Conservation (phyloP, 1,284 basidiomycete species). For the Entoloma clypeatum region DNA sequence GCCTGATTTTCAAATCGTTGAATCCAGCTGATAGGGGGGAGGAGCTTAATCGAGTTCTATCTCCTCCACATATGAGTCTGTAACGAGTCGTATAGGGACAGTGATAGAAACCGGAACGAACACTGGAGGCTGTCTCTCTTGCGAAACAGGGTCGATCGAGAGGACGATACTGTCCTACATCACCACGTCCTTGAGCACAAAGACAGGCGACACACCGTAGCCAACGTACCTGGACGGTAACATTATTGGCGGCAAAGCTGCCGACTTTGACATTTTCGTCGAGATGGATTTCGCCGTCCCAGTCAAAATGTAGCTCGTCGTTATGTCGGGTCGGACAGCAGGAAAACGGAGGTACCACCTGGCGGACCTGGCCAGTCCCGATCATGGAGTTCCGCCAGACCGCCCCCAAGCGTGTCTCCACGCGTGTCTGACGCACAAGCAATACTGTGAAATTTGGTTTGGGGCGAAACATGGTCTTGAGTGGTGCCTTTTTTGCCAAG, state of each 20-base stretch:
- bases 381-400: conserved; percentile 34
- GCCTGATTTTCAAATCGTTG: no score
- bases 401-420: conserved; percentile 29
- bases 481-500: conserved; percentile 1
- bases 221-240: conserved; percentile 38
- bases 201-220: conserved; percentile 6
- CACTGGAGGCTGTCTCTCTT: conserved; percentile 26
- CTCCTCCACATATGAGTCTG: conserved; percentile 43
- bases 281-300: conserved; percentile 43
- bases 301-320: conserved; percentile 35
- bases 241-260: conserved; percentile 36
- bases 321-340: conserved; percentile 16
- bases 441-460: conserved; percentile 37
- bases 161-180: conserved; percentile 54
- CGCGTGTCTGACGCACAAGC: conserved; percentile 38
- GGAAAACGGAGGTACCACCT: conserved; percentile 40
- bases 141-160: conserved; percentile 30
- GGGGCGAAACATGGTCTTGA: conserved; percentile 4
- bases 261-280: conserved; percentile 31
- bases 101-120: conserved; percentile 36
- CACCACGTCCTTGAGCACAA: conserved; percentile 8
- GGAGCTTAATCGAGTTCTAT: no score
- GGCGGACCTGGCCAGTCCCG: conserved; percentile 39
- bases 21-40: no score
- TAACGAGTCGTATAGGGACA: conserved; percentile 48